Percentiles rank a stretch among this genome's conserved stretches.
Evolutionary conservation across 352 stramenopile species (phyloP).

Genomic region (Globisporangium okanoganense): DNA sequence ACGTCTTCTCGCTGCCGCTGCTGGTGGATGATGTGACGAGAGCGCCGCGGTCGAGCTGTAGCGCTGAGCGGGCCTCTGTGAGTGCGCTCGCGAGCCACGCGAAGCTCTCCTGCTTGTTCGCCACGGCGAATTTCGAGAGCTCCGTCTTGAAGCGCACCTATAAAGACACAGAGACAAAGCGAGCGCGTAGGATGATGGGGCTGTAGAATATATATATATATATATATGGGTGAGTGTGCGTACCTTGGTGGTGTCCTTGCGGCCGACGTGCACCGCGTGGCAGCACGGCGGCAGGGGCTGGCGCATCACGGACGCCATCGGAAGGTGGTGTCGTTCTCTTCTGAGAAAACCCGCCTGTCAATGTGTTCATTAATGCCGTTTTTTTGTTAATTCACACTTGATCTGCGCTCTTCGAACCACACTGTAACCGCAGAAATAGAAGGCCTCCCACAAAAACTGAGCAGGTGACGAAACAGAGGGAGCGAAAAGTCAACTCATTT

Average conservation of each 20-base stretch:
- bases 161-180: not conserved
- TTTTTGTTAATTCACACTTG: not conserved
- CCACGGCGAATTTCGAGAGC: slow-evolving; percentile 31
- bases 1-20: slow-evolving; percentile 18
- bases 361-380: not conserved
- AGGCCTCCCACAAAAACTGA: not conserved
- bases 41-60: slow-evolving; percentile 26
- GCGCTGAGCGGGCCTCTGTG: slow-evolving; percentile 28
- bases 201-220: not conserved
- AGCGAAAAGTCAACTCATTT: no score
- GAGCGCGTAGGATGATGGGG: not conserved
- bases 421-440: not conserved
- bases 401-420: not conserved
- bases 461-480: no score
- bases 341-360: not conserved
- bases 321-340: not conserved
- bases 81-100: slow-evolving; percentile 37
- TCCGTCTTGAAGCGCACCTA: slow-evolving; percentile 46
- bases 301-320: slow-evolving; percentile 23
- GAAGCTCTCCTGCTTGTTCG: slow-evolving; percentile 27
- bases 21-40: not conserved
- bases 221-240: not conserved
- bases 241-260: slow-evolving; percentile 38
- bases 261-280: slow-evolving; percentile 34
- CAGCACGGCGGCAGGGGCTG: slow-evolving; percentile 49